phyloP scores from a whole-genome alignment of 208 protist genomes.

The Trichomonas gallinae region DNA sequence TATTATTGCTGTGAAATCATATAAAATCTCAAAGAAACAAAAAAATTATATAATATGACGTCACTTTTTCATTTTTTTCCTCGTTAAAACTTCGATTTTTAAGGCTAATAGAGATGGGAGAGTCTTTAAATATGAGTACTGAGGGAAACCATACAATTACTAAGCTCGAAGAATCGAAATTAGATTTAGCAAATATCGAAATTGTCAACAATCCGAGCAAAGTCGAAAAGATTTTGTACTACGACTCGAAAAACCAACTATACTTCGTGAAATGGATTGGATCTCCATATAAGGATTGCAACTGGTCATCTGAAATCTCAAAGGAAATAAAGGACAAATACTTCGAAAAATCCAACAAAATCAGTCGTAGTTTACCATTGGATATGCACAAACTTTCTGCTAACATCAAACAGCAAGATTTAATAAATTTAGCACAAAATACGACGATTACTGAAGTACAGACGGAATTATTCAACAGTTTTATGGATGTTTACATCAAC shows the following conservation, averaged over 20 bases:
- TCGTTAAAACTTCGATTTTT: too few species aligned
- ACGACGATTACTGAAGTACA: neutral
- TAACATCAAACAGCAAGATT: neutral
- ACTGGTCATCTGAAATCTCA: neutral
- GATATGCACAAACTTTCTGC: neutral
- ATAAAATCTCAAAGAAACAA: too few species aligned
- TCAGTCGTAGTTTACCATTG: neutral
- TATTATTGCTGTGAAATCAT: too few species aligned
- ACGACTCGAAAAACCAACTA: neutral
- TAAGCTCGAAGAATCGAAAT: too few species aligned
- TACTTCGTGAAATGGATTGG: neutral
- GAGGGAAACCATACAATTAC: too few species aligned
- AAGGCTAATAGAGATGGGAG: too few species aligned
- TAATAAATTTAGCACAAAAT: neutral
- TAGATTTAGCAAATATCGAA: too few species aligned
- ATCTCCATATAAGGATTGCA: neutral
- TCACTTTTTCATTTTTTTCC: too few species aligned
- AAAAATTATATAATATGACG: too few species aligned
- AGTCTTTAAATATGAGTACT: too few species aligned
- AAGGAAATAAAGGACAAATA: neutral
- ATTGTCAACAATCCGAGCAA: too few species aligned
- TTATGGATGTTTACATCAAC: neutral
- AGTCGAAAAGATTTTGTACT: neutral
- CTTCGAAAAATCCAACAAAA: neutral
- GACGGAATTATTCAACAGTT: neutral